Evolutionary conservation across 768 basidiomycete genomes (phyloP), one percentile per base, ranked within the genome.

Genomic region (Rhodotorula paludigena): DNA sequence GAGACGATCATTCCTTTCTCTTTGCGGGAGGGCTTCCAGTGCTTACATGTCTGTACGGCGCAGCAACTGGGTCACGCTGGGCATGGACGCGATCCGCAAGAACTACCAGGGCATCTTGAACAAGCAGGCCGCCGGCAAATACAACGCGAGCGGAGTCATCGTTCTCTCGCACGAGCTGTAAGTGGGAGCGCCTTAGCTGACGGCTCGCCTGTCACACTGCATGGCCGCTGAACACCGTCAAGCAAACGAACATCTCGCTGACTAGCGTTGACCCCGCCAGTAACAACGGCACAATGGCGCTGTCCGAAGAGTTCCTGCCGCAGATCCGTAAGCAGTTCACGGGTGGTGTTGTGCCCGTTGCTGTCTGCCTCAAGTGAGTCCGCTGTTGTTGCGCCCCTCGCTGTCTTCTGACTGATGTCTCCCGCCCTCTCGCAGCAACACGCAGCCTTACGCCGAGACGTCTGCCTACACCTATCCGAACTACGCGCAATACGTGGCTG

Each of bases 201-300:
- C 5, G 25, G 23, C n/a, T n/a, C 45, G 6, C 3, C 45, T 47
- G 41, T 41, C 20, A 41, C 41, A 41, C 41, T 10, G 11, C 10
- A 41, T 41, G 41, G 41, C n/a, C n/a, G n/a, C n/a, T n/a, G n/a
- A n/a, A n/a, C n/a, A n/a, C n/a, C n/a, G n/a, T n/a, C n/a, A n/a
- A n/a, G n/a, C n/a, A n/a, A n/a, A n/a, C n/a, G n/a, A n/a, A n/a
- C n/a, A n/a, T n/a, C n/a, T 10, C 12, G 38, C n/a, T 33, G 32
- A 21, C 12, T 8, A 5, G 32, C 7, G 15, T 15, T 32, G 32
- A 30, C 32, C 28, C 9, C 21, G 10, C 20, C 21, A 69, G 49
- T 28, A 74, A 68, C 73, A 77, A 75, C 64, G 76, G 63, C 42
- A 78, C 78, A 52, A 79, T 79, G 79, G 35, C 61, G n/a, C 72